Evolutionary conservation across 768 basidiomycete genomes (phyloP), one percentile per base, ranked within the genome.

Genomic region (Xerocomellus dryophilus): DNA sequence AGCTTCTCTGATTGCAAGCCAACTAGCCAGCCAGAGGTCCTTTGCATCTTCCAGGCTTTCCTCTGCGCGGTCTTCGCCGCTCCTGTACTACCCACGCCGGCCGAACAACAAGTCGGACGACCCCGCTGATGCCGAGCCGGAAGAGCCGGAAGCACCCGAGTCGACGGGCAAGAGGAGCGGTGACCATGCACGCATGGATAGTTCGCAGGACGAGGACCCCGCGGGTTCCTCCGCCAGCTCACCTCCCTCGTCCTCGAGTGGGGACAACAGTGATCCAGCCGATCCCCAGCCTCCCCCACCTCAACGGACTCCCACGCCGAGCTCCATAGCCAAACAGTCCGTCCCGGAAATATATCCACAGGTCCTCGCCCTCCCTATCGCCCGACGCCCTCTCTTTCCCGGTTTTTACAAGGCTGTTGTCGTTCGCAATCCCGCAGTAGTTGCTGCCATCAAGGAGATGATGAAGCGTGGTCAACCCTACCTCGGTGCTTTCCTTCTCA

Each of bases 341-440:
- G 86, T 97, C 5, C 94, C 95, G 1, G 92, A 93, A 69, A 66
- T 83, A 54, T 98, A 98, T 71, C 95, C 96, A 1, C 92, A 96
- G 67, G 87, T 98, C 40, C 81, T 98, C 25, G 96, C 95, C 2
- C 82, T 98, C 0, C 96, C 96, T 4, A 98, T 98, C 55, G 93
- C 93, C 31, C 86, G 94, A 40, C 82, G 96, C 17, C 96, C 96
- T 1, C 85, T 98, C 43, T 98, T 98, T 75, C 96, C 96, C 5
- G 93, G 94, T 29, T 97, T 98, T 72, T 98, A 98, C 80, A 97
- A 98, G 70, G 96, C 95, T 3, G 95, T 98, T 46, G 93, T 98
- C 53, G 81, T 99, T 47, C 83, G 86, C 20, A 90, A 98, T 60
- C 92, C 93, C 0, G 80, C 84, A 0, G 96, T 99, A 31, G 93